Percentiles rank a stretch among this genome's conserved stretches.
These are phyloP conservation scores for Perkinsus marinus DNA, from an alignment of 169 alveolate species.

Conservation along the genomic window DNA sequence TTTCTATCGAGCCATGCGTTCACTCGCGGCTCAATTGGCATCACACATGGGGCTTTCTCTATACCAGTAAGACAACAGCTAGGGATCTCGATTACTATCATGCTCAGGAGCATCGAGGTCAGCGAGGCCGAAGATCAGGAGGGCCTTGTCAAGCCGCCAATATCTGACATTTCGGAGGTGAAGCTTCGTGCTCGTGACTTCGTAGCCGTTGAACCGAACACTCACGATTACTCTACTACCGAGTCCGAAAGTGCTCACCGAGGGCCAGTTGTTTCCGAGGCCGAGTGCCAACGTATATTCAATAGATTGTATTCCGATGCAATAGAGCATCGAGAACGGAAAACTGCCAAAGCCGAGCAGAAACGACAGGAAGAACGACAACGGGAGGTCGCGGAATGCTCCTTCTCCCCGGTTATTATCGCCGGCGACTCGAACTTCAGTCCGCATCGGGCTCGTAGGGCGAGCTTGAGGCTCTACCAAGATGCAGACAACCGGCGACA, in stretches of 20 bases:
- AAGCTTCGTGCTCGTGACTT: too few relatives aligned
- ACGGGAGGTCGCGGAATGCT: background rate
- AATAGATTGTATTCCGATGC: background rate
- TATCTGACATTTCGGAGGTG: too few relatives aligned
- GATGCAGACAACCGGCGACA: background rate
- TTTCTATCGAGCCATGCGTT: background rate
- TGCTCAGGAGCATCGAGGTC: too few relatives aligned
- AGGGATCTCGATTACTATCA: too few relatives aligned
- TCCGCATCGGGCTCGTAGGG: background rate
- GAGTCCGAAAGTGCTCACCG: background rate
- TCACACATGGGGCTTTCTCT: background rate
- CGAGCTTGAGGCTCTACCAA: background rate
- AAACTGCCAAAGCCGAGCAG: background rate
- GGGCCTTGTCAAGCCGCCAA: too few relatives aligned
- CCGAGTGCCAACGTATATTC: background rate
- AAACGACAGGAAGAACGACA: background rate
- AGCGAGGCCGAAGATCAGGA: too few relatives aligned
- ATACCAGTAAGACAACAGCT: background rate
- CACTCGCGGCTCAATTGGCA: background rate
- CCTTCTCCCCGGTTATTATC: background rate
- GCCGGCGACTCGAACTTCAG: background rate
- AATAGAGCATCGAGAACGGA: background rate
- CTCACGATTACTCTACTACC: background rate
- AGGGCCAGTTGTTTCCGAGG: background rate
- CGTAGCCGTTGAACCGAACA: background rate